Percentiles rank a stretch among this genome's conserved stretches.
Conservation (phyloP, 352 stramenopile species). For the Pythium aquatile region DNA sequence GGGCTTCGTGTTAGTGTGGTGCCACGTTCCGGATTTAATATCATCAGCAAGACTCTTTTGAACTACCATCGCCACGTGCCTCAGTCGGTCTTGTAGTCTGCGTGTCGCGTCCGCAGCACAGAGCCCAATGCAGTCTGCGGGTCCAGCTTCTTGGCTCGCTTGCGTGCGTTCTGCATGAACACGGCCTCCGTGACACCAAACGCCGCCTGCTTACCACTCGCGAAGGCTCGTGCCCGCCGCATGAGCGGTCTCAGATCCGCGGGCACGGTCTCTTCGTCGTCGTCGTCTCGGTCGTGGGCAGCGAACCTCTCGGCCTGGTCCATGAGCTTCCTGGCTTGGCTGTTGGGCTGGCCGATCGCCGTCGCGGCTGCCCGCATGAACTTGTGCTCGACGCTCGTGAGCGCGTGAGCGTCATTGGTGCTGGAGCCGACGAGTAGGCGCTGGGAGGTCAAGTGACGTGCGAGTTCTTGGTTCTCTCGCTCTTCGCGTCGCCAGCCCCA, state of each 20-base stretch:
- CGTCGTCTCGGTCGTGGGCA: constrained; percentile 7
- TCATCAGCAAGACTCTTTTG: background rate
- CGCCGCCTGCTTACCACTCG: background rate
- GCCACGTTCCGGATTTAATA: constrained; percentile 1
- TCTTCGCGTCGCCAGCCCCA: constrained; percentile 23
- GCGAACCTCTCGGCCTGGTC: constrained; percentile 7
- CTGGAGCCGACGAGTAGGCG: background rate
- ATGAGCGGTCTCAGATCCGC: constrained; percentile 27
- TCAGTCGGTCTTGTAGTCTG: background rate
- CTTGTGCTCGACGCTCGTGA: constrained; percentile 3
- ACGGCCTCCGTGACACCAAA: constrained; percentile 17
- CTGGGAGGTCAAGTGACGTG: constrained; percentile 1
- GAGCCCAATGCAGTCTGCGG: background rate
- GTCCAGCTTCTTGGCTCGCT: constrained; percentile 18
- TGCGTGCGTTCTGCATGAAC: constrained; percentile 25
- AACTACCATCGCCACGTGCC: background rate
- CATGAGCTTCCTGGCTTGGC: constrained; percentile 2
- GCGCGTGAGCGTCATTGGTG: background rate
- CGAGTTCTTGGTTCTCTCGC: constrained; percentile 20
- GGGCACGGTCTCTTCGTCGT: constrained; percentile 5
- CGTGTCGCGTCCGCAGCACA: background rate
- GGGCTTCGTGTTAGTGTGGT: background rate
- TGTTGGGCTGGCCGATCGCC: background rate
- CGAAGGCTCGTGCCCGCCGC: constrained; percentile 15
- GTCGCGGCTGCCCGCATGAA: background rate